These are phyloP conservation scores for Tolypocladium capitatum DNA, from an alignment of 2,329 filamentous ascomycete genomes.

Conservation along the genomic window DNA sequence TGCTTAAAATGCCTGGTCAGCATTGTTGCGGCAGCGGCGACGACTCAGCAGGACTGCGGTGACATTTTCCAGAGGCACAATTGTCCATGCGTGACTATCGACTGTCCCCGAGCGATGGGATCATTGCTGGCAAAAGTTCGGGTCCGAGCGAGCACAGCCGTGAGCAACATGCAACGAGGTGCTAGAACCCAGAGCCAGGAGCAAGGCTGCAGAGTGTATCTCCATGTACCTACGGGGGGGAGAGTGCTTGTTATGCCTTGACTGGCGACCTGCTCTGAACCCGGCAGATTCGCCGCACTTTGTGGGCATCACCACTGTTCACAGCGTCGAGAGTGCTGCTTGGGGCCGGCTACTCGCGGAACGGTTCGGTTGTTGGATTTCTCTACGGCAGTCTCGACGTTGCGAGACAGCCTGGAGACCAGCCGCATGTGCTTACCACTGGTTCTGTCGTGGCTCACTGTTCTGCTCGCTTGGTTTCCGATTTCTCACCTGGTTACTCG, in stretches of 20 bases:
- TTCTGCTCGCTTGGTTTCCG: slow-evolving; percentile 5
- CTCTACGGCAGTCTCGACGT: background rate
- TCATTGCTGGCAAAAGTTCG: slow-evolving; percentile 2
- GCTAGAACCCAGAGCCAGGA: background rate
- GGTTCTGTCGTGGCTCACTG: slow-evolving; percentile 3
- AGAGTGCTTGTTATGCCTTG: background rate
- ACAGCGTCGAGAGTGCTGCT: background rate
- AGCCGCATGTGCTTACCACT: background rate
- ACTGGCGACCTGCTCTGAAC: background rate
- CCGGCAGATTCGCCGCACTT: background rate
- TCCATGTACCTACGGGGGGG: background rate
- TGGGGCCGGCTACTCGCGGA: background rate
- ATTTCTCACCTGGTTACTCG: slow-evolving; percentile 6
- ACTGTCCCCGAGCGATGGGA: slow-evolving; percentile 2
- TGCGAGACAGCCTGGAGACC: background rate
- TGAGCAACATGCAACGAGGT: slow-evolving; percentile 25
- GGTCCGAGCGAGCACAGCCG: slow-evolving; percentile 36
- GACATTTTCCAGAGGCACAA: slow-evolving; percentile 1
- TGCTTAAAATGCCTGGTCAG: slow-evolving; percentile 38
- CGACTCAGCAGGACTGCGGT: slow-evolving; percentile 13
- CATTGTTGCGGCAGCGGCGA: slow-evolving; percentile 18
- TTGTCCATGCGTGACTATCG: slow-evolving; percentile 1
- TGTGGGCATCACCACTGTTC: background rate
- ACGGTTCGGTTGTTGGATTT: background rate
- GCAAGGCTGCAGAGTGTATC: background rate